Percentiles rank a stretch among this genome's conserved stretches.
Conservation (phyloP, 1,139 yeast species). For the Suhomyces anneliseae region DNA sequence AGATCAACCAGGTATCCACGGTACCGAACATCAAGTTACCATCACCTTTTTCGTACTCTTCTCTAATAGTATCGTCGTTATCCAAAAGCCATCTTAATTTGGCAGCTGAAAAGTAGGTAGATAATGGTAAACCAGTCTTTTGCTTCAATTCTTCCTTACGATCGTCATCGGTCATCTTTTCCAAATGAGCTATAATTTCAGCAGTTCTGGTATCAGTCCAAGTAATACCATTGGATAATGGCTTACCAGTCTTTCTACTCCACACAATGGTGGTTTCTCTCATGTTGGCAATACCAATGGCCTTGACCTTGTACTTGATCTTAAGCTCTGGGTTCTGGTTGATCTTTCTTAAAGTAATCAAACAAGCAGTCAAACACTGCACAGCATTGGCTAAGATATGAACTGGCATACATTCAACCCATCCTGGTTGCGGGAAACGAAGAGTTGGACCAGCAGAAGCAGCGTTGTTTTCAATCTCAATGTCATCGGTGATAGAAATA, state of each 20-base stretch:
- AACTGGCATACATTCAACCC: conserved; percentile 94
- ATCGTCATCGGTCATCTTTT: conserved; percentile 58
- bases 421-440: conserved; percentile 76
- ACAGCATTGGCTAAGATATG: conserved; percentile 83
- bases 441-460: conserved; percentile 66
- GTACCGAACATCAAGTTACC: conserved; percentile 86
- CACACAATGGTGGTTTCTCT: conserved; percentile 92
- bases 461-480: conserved; percentile 61
- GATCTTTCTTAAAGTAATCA: conserved; percentile 55
- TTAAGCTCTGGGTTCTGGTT: conserved; percentile 53
- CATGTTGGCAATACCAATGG: conserved; percentile 91
- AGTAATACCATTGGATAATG: conserved; percentile 85
- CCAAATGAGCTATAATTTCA: conserved; percentile 66
- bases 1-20: conserved; percentile 91
- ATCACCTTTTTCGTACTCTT: conserved; percentile 73
- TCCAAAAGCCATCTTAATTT: conserved; percentile 89
- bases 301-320: conserved; percentile 54
- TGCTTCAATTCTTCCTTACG: conserved; percentile 57
- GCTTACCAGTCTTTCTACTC: conserved; percentile 81
- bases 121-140: conserved; percentile 81
- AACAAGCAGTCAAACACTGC: conserved; percentile 68
- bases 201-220: conserved; percentile 95
- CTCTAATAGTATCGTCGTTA: conserved; percentile 67
- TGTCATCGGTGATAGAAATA: conserved; percentile 54
- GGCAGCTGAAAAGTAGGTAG: conserved; percentile 90